Conservation (phyloP, 2,329 filamentous ascomycete species). For the Epichloe festucae region DNA sequence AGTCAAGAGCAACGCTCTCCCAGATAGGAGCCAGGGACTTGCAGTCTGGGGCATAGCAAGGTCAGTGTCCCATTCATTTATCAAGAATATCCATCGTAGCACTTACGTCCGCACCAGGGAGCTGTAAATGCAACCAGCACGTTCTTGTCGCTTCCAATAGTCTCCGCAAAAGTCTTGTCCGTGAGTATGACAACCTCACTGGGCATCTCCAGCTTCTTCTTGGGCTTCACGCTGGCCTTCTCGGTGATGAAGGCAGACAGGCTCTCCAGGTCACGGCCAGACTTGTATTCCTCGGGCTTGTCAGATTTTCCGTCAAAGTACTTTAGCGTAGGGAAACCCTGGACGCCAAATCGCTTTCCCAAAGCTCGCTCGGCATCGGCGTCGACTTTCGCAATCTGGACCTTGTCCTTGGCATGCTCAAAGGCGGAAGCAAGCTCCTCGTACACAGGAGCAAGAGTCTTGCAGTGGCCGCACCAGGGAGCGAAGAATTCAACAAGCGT, state of each 20-base stretch:
- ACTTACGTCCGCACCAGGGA: constrained; percentile 96
- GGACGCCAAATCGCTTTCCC: constrained; percentile 74
- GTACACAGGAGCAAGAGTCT: constrained; percentile 87
- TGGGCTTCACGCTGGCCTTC: constrained; percentile 75
- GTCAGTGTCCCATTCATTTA: neutral
- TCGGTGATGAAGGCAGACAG: constrained; percentile 68
- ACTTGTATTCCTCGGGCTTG: constrained; percentile 71
- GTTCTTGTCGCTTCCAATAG: constrained; percentile 74
- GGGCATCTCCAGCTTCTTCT: constrained; percentile 58
- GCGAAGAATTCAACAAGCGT: constrained; percentile 97
- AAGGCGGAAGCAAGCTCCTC: constrained; percentile 75
- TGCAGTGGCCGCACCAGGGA: constrained; percentile 99
- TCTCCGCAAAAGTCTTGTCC: constrained; percentile 63
- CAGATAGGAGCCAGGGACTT: constrained; percentile 83
- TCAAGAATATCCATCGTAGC: neutral
- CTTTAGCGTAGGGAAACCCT: constrained; percentile 95
- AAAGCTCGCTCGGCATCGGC: constrained; percentile 78
- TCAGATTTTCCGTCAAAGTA: constrained; percentile 95
- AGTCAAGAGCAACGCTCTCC: constrained; percentile 78
- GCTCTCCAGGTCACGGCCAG: constrained; percentile 78
- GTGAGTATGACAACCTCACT: constrained; percentile 71
- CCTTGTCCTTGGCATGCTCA: constrained; percentile 54
- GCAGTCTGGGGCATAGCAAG: constrained; percentile 56
- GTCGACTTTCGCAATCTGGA: constrained; percentile 91
- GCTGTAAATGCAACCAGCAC: constrained; percentile 95